These are phyloP conservation scores for Ceratocystis cubensis DNA, from an alignment of 2,329 filamentous ascomycete species.

Conservation along the genomic window DNA sequence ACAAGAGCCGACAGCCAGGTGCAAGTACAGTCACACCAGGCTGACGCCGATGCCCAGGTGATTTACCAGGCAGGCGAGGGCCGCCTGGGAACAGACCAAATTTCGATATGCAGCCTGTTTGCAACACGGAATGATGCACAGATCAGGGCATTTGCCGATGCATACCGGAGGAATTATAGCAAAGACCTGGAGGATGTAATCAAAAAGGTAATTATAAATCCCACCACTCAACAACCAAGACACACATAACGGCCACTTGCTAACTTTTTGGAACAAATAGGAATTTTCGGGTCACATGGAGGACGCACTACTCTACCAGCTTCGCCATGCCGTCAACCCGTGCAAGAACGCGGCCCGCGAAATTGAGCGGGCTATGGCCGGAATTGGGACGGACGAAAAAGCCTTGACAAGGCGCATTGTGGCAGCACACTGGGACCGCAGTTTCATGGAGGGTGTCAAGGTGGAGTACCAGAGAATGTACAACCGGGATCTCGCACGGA, in stretches of 20 bases:
- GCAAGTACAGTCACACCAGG: slow-evolving; percentile 58
- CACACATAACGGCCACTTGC: too few relatives aligned
- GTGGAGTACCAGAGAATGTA: slow-evolving; percentile 63
- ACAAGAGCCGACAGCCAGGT: slow-evolving; percentile 64
- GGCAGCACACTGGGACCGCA: slow-evolving; percentile 69
- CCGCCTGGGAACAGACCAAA: slow-evolving; percentile 58
- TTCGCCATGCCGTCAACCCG: slow-evolving; percentile 65
- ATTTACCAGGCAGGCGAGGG: slow-evolving; percentile 68
- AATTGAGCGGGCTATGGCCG: slow-evolving; percentile 80
- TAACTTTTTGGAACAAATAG: slow-evolving; percentile 31
- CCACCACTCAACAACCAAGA: too few relatives aligned
- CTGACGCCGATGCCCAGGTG: slow-evolving; percentile 63
- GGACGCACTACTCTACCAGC: slow-evolving; percentile 64
- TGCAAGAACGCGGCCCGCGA: slow-evolving; percentile 71
- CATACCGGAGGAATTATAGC: slow-evolving; percentile 62
- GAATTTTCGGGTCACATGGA: slow-evolving; percentile 92
- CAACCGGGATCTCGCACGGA: slow-evolving; percentile 49
- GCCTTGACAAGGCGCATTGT: slow-evolving; percentile 68
- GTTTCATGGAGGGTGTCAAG: slow-evolving; percentile 64
- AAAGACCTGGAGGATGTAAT: slow-evolving; percentile 60
- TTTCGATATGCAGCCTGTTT: slow-evolving; percentile 67
- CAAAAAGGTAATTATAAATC: slow-evolving; percentile 41
- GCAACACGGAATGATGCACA: slow-evolving; percentile 66
- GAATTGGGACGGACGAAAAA: slow-evolving; percentile 74
- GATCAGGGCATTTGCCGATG: slow-evolving; percentile 64